These are phyloP conservation scores for Cladobotryum mycophilum DNA, from an alignment of 2,329 filamentous ascomycete species.

Conservation along the genomic window DNA sequence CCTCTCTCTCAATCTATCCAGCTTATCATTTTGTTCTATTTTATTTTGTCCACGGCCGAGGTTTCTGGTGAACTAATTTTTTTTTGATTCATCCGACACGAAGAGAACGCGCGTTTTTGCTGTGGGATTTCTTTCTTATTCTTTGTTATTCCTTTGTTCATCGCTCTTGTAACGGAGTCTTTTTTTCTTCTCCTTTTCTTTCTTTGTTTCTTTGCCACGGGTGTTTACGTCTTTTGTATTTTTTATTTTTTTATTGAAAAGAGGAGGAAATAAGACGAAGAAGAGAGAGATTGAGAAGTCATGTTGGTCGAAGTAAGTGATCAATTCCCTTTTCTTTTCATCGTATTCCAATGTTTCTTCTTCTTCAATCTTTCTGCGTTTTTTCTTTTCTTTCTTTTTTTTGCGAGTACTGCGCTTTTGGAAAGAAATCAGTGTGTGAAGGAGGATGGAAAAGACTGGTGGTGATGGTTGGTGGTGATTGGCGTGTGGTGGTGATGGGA, in stretches of 20 bases:
- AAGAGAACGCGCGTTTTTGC: background rate
- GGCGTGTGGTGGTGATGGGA: background rate
- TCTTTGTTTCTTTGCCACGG: slow-evolving; percentile 5
- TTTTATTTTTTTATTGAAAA: slow-evolving; percentile 6
- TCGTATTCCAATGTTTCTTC: background rate
- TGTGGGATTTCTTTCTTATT: background rate
- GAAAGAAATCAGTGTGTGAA: too few relatives aligned
- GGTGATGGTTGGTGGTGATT: too few relatives aligned
- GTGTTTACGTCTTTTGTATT: background rate
- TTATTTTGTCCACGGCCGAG: background rate
- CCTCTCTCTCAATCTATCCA: background rate
- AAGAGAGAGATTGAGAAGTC: slow-evolving; percentile 8
- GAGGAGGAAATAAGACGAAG: slow-evolving; percentile 1
- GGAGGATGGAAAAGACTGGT: too few relatives aligned
- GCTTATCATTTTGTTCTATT: background rate
- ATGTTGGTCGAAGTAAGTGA: slow-evolving; percentile 34
- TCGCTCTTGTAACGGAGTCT: background rate
- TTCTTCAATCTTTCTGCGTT: background rate
- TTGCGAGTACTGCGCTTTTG: too few relatives aligned
- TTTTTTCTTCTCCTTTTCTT: background rate
- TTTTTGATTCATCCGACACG: background rate
- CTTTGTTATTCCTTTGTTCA: background rate
- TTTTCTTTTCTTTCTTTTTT: background rate
- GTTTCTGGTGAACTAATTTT: background rate
- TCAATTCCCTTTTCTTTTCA: background rate